Base-by-base conservation (phyloP, 805 yeast genomes). In the Wickerhamiella vanderwaltii region DNA sequence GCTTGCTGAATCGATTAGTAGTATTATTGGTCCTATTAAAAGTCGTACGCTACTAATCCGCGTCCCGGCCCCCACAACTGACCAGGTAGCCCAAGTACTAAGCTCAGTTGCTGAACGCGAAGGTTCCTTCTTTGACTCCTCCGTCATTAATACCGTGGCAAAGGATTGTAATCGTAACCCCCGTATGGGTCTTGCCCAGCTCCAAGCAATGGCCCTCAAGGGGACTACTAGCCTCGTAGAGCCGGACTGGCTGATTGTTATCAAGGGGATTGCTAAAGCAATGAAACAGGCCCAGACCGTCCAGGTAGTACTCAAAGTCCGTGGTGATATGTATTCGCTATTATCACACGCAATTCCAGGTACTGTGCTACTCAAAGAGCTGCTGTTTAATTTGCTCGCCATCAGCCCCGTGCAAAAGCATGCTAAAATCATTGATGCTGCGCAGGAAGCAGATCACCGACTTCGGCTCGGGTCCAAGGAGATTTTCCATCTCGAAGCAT, bases 291-390 rank as follows among this genome's bases (percentile, higher is more conserved):
- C 75, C 33, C 71, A 84, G 49, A 69, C 77, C 1, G 94, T 86
- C 17, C 48, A 46, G 25, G 53, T 44, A 54, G 64, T 55, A 48
- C 67, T 48, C 48, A 68, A 31, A 72, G 77, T 55, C 63, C 79
- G 51, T 68, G 93, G 67, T 64, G 80, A 25, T 66, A 75, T 19
- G 62, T 88, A 91, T 60, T 96, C 91, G 57, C 64, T 91, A 26
- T 61, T 91, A 25, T 76, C 95, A 0, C 98, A 91, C 60, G 87
- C 97, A 51, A 88, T 91, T 29, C 97, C 98, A 0, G 79, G 96
- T 2, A 71, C 77, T 44, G 63, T 75, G n/a, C 77, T 91, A 16
- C 62, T 88, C 51, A 84, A 83, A 51, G 76, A 66, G 31, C 57
- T 80, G 35, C 56, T 65, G 19, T 54, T 58, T 34, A 55, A 56